Conservation (phyloP, 192 early-diverging fungal genomes). For the Backusella mclennaniae region DNA sequence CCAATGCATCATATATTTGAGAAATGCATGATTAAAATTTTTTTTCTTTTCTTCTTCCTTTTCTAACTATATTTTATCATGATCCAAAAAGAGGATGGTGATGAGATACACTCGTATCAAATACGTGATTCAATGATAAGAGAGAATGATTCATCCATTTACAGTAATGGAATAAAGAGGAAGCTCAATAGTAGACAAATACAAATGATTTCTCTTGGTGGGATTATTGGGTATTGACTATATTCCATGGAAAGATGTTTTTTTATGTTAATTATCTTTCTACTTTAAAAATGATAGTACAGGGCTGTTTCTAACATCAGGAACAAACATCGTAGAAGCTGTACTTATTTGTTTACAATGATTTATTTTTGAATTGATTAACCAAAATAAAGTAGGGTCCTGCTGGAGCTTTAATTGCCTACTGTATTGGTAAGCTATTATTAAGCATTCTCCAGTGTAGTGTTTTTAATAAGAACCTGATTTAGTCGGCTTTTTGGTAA, state of each 20-base stretch:
- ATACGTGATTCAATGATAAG: background rate
- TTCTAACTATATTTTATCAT: background rate
- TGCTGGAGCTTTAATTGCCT: constrained; percentile 69
- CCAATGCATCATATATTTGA: too few species aligned
- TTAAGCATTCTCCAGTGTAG: background rate
- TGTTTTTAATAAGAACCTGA: background rate
- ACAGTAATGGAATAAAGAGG: background rate
- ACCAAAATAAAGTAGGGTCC: constrained; percentile 47
- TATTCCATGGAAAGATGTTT: background rate
- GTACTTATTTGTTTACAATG: background rate
- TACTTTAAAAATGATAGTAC: constrained; percentile 37
- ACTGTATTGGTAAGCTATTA: constrained; percentile 31
- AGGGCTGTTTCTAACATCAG: constrained; percentile 72
- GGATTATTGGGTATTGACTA: constrained; percentile 15
- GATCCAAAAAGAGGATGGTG: background rate
- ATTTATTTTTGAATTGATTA: background rate
- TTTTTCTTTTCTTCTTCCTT: background rate
- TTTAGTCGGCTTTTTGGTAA: background rate
- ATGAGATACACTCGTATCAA: background rate
- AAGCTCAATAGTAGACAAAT: constrained; percentile 24
- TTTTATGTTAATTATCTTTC: background rate
- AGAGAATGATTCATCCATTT: background rate
- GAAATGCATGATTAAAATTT: too few species aligned
- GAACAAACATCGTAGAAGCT: constrained; percentile 53
- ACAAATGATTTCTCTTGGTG: constrained; percentile 32